Evolutionary conservation across 208 protist species (phyloP), one percentile per base, ranked within the genome.

Genomic region (Plasmodiophora brassicae): DNA sequence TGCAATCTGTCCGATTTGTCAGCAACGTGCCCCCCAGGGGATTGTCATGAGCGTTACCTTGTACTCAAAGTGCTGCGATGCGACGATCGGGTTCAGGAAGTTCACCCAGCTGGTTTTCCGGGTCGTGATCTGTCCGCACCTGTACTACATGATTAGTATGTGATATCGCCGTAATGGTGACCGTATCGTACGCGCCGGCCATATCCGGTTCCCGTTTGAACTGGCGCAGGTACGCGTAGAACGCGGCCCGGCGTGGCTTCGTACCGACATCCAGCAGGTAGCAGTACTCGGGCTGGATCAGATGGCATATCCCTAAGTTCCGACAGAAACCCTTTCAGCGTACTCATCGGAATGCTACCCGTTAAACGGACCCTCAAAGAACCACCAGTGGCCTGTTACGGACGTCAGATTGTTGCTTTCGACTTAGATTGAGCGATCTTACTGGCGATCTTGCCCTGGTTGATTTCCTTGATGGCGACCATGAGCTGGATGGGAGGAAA

Each of bases 311-410:
- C 41, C 65, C 65, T 78, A n/a, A n/a, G n/a, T n/a, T n/a, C n/a
- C n/a, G n/a, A n/a, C n/a, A n/a, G n/a, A n/a, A n/a, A n/a, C n/a
- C n/a, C n/a, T n/a, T n/a, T n/a, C n/a, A n/a, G n/a, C n/a, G n/a
- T n/a, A n/a, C n/a, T n/a, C n/a, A n/a, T n/a, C n/a, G n/a, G n/a
- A n/a, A n/a, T n/a, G n/a, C n/a, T n/a, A n/a, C n/a, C n/a, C n/a
- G n/a, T n/a, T n/a, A n/a, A n/a, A n/a, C n/a, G n/a, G n/a, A n/a
- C n/a, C 65, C n/a, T 78, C 65, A 38, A 78, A 78, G n/a, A 38
- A 78, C 65, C 65, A 78, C 65, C 65, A 78, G 41, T 78, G 65
- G 65, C 65, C 41, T n/a, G n/a, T n/a, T n/a, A n/a, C 65, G n/a
- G n/a, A 78, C n/a, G n/a, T n/a, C n/a, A n/a, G n/a, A n/a, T n/a